Conservation (phyloP, 257 asterid genomes). For the Mitragyna speciosa region DNA sequence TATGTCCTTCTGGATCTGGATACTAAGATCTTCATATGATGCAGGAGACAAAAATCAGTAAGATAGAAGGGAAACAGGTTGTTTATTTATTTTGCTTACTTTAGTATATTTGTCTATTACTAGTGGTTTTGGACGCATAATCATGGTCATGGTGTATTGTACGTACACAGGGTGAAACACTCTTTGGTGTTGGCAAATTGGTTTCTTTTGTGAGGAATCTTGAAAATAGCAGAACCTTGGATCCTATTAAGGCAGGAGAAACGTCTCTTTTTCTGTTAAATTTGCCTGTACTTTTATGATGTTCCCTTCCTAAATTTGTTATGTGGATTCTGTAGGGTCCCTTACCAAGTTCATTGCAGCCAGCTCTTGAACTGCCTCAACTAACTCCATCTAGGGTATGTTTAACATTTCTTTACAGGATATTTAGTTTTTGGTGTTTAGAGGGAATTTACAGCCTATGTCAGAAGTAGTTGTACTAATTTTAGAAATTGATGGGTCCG, state of each 20-base stretch:
- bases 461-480: background rate
- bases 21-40: conserved; percentile 18
- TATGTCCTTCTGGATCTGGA: conserved; percentile 21
- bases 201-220: conserved; percentile 46
- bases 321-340: conserved; percentile 44
- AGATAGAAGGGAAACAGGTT: conserved; percentile 89
- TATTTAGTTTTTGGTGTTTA: background rate
- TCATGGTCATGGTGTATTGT: conserved; percentile 12
- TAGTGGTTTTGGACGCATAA: conserved; percentile 6
- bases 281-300: conserved; percentile 5
- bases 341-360: conserved; percentile 50
- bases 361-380: conserved; percentile 59
- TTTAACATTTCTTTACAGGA: background rate
- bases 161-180: conserved; percentile 49
- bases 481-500: background rate
- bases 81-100: background rate
- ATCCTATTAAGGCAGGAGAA: conserved; percentile 66
- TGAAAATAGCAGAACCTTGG: conserved; percentile 39
- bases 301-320: conserved; percentile 12
- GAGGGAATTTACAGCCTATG: background rate
- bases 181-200: conserved; percentile 58
- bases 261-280: conserved; percentile 16
- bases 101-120: conserved; percentile 1
- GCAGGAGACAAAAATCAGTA: conserved; percentile 80
- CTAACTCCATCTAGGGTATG: conserved; percentile 72